Percentiles rank a stretch among this genome's conserved stretches.
Evolutionary conservation across 768 basidiomycete species (phyloP).

Genomic region (Fomitopsis pulvina): DNA sequence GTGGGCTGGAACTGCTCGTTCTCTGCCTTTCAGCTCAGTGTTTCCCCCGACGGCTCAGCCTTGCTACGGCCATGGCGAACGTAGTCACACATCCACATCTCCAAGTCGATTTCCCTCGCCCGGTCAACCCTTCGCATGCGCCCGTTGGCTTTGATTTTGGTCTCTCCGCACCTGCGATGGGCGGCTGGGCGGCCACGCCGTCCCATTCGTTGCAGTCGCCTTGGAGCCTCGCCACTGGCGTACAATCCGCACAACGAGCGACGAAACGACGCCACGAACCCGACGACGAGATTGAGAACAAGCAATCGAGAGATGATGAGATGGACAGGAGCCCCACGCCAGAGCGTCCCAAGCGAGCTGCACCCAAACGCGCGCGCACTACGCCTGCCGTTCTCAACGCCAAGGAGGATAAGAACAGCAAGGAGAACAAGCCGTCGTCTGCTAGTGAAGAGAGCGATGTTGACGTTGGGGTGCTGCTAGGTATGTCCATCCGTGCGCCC

Average conservation of each 20-base stretch:
- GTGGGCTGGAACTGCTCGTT: conserved; percentile 8
- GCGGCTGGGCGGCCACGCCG: conserved; percentile 39
- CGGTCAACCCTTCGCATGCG: conserved; percentile 54
- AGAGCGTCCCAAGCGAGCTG: conserved; percentile 63
- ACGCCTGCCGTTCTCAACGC: conserved; percentile 24
- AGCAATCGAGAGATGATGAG: conserved; percentile 47
- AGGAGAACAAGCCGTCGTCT: conserved; percentile 40
- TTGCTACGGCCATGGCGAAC: conserved; percentile 53
- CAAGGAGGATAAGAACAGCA: conserved; percentile 34
- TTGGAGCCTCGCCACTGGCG: conserved; percentile 44
- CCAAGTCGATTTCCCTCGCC: conserved; percentile 57
- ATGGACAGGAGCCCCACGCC: conserved; percentile 88
- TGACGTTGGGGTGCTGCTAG: conserved; percentile 74
- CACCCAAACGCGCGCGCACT: conserved; percentile 61
- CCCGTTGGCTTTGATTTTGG: conserved; percentile 74
- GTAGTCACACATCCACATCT: conserved; percentile 46
- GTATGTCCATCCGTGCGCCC: conserved; percentile 33
- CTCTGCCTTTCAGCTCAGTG: conserved; percentile 6
- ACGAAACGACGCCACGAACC: conserved; percentile 63
- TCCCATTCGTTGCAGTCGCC: conserved; percentile 32
- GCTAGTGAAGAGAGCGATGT: conserved; percentile 53
- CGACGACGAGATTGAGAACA: conserved; percentile 56
- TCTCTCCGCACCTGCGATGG: conserved; percentile 40
- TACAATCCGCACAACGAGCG: conserved; percentile 25
- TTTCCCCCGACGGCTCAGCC: conserved; percentile 9